Evolutionary conservation across 192 early-diverging fungal species (phyloP), one percentile per base, ranked within the genome.

Genomic region (Lobosporangium transversale): DNA sequence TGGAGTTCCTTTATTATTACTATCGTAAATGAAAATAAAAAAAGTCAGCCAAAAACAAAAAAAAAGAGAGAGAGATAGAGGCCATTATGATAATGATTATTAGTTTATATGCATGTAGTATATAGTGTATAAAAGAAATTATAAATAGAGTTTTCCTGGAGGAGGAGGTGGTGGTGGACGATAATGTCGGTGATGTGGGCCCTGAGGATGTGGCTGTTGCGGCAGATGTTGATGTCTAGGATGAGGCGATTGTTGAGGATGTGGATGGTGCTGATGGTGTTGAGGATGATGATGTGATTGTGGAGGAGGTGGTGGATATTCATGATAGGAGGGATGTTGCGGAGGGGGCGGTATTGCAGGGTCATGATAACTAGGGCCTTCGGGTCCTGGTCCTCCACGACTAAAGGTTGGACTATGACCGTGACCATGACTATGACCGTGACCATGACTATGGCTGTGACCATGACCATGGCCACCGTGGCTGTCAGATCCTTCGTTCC

Each of bases 101-200:
- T 33, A 17, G 23, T n/a, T n/a, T n/a, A n/a, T n/a, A n/a, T n/a
- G n/a, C n/a, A n/a, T n/a, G n/a, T n/a, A n/a, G n/a, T n/a, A n/a
- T n/a, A n/a, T n/a, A n/a, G n/a, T n/a, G n/a, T n/a, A n/a, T n/a
- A n/a, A n/a, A 27, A 0, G 31, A 0, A 20, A 23, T 51, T 51
- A 63, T 63, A 36, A 23, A 11, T 56, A 56, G 15, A 33, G 35
- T 40, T 56, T 56, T 56, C 54, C 54, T 48, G 8, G 10, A 21
- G 45, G 11, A 23, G 32, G 7, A 40, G 54, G 27, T 30, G 23
- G 36, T 11, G 40, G 42, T n/a, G 36, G 33, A 47, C 30, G 43
- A 30, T 54, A 42, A 20, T 35, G 47, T 17, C 48, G 52, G 18
- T 20, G 32, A 31, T 64, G 50, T 30, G 17, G 36, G 21, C 45